Evolutionary conservation across 805 yeast genomes (phyloP), one percentile per base, ranked within the genome.

Genomic region (Lachancea thermotolerans): DNA sequence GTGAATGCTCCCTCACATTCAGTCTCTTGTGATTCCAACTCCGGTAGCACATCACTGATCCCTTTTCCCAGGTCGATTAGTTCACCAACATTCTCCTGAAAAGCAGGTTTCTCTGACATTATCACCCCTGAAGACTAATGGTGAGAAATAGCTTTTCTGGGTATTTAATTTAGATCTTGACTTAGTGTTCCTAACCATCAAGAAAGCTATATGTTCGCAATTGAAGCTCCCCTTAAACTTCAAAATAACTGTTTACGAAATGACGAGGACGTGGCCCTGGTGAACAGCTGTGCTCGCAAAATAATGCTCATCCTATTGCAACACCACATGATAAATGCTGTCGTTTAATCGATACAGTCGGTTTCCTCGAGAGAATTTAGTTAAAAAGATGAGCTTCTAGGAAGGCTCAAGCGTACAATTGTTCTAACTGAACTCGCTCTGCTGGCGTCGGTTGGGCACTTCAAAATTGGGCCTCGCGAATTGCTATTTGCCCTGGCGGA

Each of bases 1-100:
- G 78, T 76, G 53, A 66, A 66, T 2, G 69, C 69, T 51, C 55
- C 66, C 39, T 62, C 65, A 6, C 52, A 43, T 6, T 47, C 35
- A 5, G 60, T 53, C 35, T 60, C 61, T 12, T 39, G 42, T 10
- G 37, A 37, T 9, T 49, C 49, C 34, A 34, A 11, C 18, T 16
- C n/a, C 12, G 50, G 48, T 34, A 48, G 27, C 17, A 43, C 43
- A n/a, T 57, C 60, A 34, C 56, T 50, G 18, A 54, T 47, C 4
- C 49, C 16, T 41, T 55, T 59, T 10, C 55, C 56, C 18, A 60
- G 32, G 37, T 51, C 57, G 12, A 55, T 48, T 2, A 51, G 45
- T 12, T 54, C 55, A 2, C 46, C 42, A n/a, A 59, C 54, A 10
- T 42, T 42, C 12, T 61, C 64, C 9, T 37, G 25, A n/a, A 16